phyloP scores from a whole-genome alignment of 345 rosid species.

The Rhodomyrtus tomentosa region DNA sequence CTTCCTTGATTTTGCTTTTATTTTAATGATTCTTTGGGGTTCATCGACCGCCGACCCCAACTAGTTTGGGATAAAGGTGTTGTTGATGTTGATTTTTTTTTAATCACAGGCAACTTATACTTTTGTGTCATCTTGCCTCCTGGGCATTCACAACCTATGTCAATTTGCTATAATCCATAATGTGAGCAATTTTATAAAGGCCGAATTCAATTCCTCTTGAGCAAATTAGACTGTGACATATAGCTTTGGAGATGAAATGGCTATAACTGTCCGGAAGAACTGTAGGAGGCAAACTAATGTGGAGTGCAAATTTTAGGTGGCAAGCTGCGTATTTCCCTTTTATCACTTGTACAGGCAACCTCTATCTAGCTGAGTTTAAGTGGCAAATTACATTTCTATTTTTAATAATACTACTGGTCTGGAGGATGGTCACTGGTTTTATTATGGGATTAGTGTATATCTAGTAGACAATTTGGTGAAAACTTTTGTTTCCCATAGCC shows the following conservation, averaged over 20 bases:
- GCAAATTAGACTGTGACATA: neutral
- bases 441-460: neutral
- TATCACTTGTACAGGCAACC: neutral
- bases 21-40: no score
- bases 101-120: neutral
- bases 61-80: no score
- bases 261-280: neutral
- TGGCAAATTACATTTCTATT: neutral
- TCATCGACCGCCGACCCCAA: no score
- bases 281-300: neutral
- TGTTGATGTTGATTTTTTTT: no score
- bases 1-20: no score
- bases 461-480: neutral
- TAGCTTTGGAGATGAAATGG: neutral
- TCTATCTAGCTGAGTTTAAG: neutral
- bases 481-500: neutral
- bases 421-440: neutral
- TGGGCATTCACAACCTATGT: neutral
- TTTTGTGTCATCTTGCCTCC: neutral
- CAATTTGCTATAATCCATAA: neutral
- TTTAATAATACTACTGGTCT: neutral
- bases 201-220: neutral
- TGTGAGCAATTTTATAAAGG: neutral
- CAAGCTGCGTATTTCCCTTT: neutral
- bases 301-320: neutral